Percentiles rank a stretch among this genome's conserved stretches.
phyloP scores from a whole-genome alignment of 352 stramenopile species.

The Proteromonas lacertae region DNA sequence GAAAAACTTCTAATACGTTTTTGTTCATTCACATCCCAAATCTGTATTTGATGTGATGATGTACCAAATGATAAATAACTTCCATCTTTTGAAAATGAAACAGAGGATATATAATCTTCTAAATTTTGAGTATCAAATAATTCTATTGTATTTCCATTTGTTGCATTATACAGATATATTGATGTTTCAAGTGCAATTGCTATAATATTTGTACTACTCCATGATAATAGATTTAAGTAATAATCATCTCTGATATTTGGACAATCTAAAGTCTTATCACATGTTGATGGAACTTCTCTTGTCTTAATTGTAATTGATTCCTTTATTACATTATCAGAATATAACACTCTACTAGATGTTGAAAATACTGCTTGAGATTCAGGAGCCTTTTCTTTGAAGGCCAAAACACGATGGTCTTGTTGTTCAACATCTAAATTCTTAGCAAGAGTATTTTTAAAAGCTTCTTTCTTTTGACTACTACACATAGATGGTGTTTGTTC shows the following conservation, averaged over 20 bases:
- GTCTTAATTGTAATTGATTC: slow-evolving; percentile 35
- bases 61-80: slow-evolving; percentile 74
- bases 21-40: slow-evolving; percentile 70
- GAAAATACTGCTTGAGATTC: slow-evolving; percentile 64
- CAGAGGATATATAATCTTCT: slow-evolving; percentile 72
- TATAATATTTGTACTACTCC: slow-evolving; percentile 73
- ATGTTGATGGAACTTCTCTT: slow-evolving; percentile 73
- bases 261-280: slow-evolving; percentile 78
- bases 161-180: slow-evolving; percentile 92
- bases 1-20: slow-evolving; percentile 27
- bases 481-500: too few relatives aligned
- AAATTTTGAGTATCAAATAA: slow-evolving; percentile 25
- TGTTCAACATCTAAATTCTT: slow-evolving; percentile 23
- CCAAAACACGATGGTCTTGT: slow-evolving; percentile 62
- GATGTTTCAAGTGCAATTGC: slow-evolving; percentile 76
- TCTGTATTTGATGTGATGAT: slow-evolving; percentile 52
- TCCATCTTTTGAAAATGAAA: slow-evolving; percentile 56
- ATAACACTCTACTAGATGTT: slow-evolving; percentile 71
- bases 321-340: slow-evolving; percentile 34
- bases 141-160: slow-evolving; percentile 68
- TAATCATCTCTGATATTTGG: slow-evolving; percentile 94
- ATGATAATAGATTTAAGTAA: slow-evolving; percentile 88
- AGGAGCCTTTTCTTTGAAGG: slow-evolving; percentile 83
- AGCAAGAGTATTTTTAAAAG: slow-evolving; percentile 19
- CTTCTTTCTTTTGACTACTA: slow-evolving; percentile 13